phyloP scores from a whole-genome alignment of 257 asterid genomes.

The Striga asiatica region DNA sequence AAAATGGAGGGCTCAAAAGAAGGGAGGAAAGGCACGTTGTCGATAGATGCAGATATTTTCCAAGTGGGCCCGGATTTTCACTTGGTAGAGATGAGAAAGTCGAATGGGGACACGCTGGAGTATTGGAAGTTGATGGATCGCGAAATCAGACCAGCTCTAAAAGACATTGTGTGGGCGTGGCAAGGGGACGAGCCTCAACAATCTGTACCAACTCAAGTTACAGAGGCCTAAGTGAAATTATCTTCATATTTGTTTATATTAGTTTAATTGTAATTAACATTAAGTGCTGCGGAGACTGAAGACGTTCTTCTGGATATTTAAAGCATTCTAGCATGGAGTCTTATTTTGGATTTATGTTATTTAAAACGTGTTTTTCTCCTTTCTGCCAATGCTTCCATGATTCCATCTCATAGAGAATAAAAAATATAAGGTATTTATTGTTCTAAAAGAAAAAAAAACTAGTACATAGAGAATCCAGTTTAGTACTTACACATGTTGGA shows the following conservation, averaged over 20 bases:
- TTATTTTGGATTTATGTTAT: no score
- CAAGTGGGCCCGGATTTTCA: slow-evolving; percentile 52
- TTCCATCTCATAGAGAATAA: no score
- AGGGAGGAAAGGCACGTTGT: slow-evolving; percentile 55
- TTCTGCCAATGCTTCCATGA: no score
- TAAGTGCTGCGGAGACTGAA: no score
- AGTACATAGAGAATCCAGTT: no score
- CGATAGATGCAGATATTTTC: slow-evolving; percentile 57
- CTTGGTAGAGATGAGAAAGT: slow-evolving; percentile 59
- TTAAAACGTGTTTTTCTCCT: no score
- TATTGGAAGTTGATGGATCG: slow-evolving; percentile 52
- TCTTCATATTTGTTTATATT: slow-evolving; percentile 3
- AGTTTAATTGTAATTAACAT: not conserved
- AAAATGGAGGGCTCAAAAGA: slow-evolving; percentile 43
- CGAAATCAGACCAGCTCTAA: slow-evolving; percentile 46
- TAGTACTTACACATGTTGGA: no score
- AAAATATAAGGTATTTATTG: no score
- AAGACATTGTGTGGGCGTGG: slow-evolving; percentile 20
- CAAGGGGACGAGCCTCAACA: slow-evolving; percentile 38
- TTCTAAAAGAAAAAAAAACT: no score
- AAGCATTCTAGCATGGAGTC: no score
- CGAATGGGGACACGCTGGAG: slow-evolving; percentile 61
- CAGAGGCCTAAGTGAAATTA: not conserved
- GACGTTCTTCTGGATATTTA: no score
- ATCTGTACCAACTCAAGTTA: slow-evolving; percentile 4